These are phyloP conservation scores for Cladosporium sp. DNA, from an alignment of 2,329 filamentous ascomycete genomes.

Conservation along the genomic window DNA sequence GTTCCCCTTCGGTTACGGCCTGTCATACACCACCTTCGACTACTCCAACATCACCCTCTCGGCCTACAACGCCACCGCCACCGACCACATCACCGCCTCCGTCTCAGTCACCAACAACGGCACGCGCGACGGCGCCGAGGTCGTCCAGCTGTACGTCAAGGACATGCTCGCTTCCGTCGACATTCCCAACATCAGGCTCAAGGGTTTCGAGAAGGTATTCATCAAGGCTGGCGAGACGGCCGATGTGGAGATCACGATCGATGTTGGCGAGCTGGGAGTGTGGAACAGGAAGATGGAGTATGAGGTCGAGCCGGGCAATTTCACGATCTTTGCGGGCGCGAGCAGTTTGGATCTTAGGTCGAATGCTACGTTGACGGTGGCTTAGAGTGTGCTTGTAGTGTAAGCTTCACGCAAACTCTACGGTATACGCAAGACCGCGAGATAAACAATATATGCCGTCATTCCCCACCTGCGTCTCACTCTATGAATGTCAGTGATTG, in stretches of 20 bases:
- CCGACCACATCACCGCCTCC: slow-evolving; percentile 25
- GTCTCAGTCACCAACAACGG: slow-evolving; percentile 17
- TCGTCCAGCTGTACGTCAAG: slow-evolving; percentile 18
- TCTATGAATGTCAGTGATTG: too few species aligned
- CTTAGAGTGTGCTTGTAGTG: background rate
- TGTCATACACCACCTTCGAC: slow-evolving; percentile 66
- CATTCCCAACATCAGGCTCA: slow-evolving; percentile 68
- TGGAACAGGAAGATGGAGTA: slow-evolving; percentile 66
- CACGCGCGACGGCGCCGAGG: slow-evolving; percentile 16
- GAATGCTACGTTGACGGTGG: slow-evolving; percentile 48
- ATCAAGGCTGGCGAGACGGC: slow-evolving; percentile 63
- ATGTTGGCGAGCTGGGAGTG: slow-evolving; percentile 52
- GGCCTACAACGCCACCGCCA: slow-evolving; percentile 11
- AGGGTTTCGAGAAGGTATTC: slow-evolving; percentile 66
- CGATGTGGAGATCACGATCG: slow-evolving; percentile 58
- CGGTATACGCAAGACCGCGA: background rate
- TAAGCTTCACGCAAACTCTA: background rate
- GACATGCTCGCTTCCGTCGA: slow-evolving; percentile 58
- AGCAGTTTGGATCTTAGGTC: slow-evolving; percentile 58
- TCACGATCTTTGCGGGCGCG: slow-evolving; percentile 61
- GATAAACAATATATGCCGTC: background rate
- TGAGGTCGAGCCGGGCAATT: slow-evolving; percentile 71
- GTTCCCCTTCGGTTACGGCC: slow-evolving; percentile 76
- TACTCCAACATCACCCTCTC: slow-evolving; percentile 36
- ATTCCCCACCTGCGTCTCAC: background rate